Evolutionary conservation across 441 rosid species (phyloP), one percentile per base, ranked within the genome.

Genomic region (Pelargonium australe): DNA sequence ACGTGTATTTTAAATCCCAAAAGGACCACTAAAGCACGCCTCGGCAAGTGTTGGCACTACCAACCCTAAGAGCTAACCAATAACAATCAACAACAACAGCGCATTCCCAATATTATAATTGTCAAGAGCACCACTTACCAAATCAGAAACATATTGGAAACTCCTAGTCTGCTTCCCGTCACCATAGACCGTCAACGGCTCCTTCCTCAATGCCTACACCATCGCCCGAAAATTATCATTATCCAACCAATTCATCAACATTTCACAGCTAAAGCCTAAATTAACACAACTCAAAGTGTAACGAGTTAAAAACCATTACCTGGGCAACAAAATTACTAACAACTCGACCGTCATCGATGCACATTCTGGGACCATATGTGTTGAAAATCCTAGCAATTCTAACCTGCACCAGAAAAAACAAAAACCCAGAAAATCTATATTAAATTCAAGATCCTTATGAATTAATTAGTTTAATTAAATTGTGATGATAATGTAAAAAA

Each of bases 161-260:
- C 98, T 92, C 87, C 95, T 90, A 12, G 98, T 92, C 81, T 92
- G 98, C 82, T 88, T 92, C 71, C 98, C 98, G 73, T 92, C 95
- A 28, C 98, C 96, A 80, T 92, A 92, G 7, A 92, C 98, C 28
- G 94, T 87, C 95, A 92, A 70, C 13, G 98, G 95, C 69, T 92
- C 95, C 80, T 92, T 92, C 86, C 98, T 86, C 65, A 90, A 68
- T 2, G 95, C 98, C 98, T 92, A 85, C 82, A 79, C 17, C 63
- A 69, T 64, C 47, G 63, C 70, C 70, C 66, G 13, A 28, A 71
- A 45, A 73, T 71, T 41, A 45, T 28, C 25, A 73, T 28, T 69
- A 40, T 41, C 7, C 62, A 17, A 53, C 58, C 58, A 53, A 31
- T 31, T 41, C 23, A 65, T 16, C 45, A 64, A 5, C 4, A n/a